Evolutionary conservation across 192 early-diverging fungal genomes (phyloP).

Genomic region (Podila horticola): DNA sequence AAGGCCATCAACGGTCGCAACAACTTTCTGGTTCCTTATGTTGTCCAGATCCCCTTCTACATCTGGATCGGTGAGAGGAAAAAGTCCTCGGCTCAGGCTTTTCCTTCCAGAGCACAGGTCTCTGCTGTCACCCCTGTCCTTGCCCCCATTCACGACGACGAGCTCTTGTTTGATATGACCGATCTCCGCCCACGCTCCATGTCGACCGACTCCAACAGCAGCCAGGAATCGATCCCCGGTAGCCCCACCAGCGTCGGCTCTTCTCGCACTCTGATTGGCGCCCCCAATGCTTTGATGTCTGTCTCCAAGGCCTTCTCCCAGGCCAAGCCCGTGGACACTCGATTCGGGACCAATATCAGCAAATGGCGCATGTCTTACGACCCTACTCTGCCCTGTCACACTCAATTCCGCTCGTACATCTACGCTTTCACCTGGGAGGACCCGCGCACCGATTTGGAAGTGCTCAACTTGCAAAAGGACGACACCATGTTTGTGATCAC

Average conservation of each 20-base stretch:
- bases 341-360: conserved; percentile 43
- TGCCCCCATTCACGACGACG: conserved; percentile 7
- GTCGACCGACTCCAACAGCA: conserved; percentile 45
- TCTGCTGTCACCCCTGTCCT: no score
- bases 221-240: conserved; percentile 19
- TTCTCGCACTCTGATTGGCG: conserved; percentile 27
- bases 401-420: conserved; percentile 85
- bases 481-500: conserved; percentile 85
- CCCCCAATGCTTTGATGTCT: background rate
- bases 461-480: conserved; percentile 69
- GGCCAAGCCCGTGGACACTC: conserved; percentile 12
- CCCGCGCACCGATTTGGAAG: conserved; percentile 77
- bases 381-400: conserved; percentile 62
- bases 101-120: background rate
- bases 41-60: conserved; percentile 87
- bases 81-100: conserved; percentile 15
- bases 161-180: conserved; percentile 17
- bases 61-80: conserved; percentile 81
- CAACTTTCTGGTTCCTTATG: conserved; percentile 74
- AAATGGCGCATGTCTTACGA: conserved; percentile 65
- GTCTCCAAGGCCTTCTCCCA: conserved; percentile 7
- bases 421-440: conserved; percentile 93
- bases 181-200: conserved; percentile 41
- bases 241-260: conserved; percentile 40
- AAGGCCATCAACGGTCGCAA: conserved; percentile 80